Percentiles rank a stretch among this genome's conserved stretches.
phyloP scores from a whole-genome alignment of 2,329 filamentous ascomycete genomes.

The Apiospora arundinis region DNA sequence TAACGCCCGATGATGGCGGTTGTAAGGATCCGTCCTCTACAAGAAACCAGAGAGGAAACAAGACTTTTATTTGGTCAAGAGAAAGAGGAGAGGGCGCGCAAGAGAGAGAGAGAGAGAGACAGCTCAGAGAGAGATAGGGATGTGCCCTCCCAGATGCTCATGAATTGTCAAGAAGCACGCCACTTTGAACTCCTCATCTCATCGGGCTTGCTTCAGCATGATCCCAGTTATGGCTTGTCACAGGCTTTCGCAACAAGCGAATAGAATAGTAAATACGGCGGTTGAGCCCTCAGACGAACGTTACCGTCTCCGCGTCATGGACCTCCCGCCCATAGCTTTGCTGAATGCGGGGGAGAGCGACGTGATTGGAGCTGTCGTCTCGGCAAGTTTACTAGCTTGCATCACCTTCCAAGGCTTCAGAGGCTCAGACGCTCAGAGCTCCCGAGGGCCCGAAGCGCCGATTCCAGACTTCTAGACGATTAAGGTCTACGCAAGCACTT shows the following conservation, averaged over 20 bases:
- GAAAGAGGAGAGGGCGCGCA: not conserved
- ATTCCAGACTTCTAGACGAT: not conserved
- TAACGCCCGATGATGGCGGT: constrained; percentile 14
- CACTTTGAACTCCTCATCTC: constrained; percentile 6
- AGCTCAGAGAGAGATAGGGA: not conserved
- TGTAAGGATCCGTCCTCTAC: not conserved
- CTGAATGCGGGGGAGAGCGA: constrained; percentile 1
- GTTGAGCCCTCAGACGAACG: constrained; percentile 13
- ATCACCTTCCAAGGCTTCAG: not conserved
- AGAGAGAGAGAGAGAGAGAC: not conserved
- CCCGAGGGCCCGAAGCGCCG: not conserved
- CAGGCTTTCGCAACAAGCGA: constrained; percentile 10
- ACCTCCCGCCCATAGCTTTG: not conserved
- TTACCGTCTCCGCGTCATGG: constrained; percentile 17
- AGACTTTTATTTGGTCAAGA: not conserved
- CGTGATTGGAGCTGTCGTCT: constrained; percentile 11
- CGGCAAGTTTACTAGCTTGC: constrained; percentile 10
- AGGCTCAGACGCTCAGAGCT: not conserved
- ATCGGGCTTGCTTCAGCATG: not conserved
- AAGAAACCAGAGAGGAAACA: constrained; percentile 13
- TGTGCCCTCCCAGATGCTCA: not conserved
- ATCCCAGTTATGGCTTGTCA: not conserved
- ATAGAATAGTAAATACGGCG: not conserved
- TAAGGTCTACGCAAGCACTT: constrained; percentile 11
- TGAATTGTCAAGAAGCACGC: constrained; percentile 3